Percentiles rank a stretch among this genome's conserved stretches.
Evolutionary conservation across 306 rosid species (phyloP).

Genomic region (Cucurbita moschata): DNA sequence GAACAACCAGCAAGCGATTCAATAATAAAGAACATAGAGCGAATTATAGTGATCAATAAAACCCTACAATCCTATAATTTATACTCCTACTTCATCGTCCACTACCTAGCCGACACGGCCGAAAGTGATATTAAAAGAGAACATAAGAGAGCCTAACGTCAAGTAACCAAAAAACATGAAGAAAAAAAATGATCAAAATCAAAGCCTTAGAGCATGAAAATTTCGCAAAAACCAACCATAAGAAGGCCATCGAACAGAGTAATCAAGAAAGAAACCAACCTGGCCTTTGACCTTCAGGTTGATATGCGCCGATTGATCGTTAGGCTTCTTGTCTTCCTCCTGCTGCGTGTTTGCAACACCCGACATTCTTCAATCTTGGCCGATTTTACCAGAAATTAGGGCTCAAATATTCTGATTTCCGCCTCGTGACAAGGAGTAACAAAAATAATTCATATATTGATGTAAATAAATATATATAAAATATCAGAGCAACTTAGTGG

Average conservation of each 20-base stretch:
- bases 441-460: neutral
- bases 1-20: neutral
- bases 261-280: constrained; percentile 19
- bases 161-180: neutral
- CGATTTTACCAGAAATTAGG: constrained; percentile 16
- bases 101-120: neutral
- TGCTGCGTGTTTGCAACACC: constrained; percentile 24
- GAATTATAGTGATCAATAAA: neutral
- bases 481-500: neutral
- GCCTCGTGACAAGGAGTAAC: neutral
- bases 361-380: constrained; percentile 26
- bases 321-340: constrained; percentile 69
- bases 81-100: neutral
- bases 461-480: neutral
- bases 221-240: neutral
- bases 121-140: neutral
- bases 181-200: neutral
- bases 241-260: no score
- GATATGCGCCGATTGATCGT: constrained; percentile 45
- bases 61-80: neutral
- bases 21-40: neutral
- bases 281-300: constrained; percentile 71
- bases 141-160: neutral
- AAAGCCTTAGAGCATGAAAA: neutral
- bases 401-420: constrained; percentile 1